Percentiles rank a stretch among this genome's conserved stretches.
phyloP scores from a whole-genome alignment of 2,329 filamentous ascomycete species.

The Pseudopyricularia cyperi region DNA sequence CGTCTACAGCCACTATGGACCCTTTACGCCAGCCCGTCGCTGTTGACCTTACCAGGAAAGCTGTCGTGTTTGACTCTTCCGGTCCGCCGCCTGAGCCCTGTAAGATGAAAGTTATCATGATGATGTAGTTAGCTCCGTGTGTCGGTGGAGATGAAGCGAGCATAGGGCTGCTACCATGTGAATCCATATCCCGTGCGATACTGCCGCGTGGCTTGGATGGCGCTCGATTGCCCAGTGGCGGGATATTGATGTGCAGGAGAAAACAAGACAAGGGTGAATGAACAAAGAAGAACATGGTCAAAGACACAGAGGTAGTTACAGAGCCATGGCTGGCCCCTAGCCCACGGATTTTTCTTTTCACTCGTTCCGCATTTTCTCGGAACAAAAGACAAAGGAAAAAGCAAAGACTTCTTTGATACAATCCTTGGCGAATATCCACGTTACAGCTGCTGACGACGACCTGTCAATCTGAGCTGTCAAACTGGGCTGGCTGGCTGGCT shows the following conservation, averaged over 20 bases:
- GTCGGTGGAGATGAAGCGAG: background rate
- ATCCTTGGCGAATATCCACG: background rate
- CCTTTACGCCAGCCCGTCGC: conserved; percentile 67
- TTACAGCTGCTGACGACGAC: too few relatives aligned
- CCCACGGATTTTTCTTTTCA: too few relatives aligned
- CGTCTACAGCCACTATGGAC: conserved; percentile 85
- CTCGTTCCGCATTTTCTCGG: too few relatives aligned
- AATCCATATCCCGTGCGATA: too few relatives aligned
- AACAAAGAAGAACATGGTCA: too few relatives aligned
- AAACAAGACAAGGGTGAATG: too few relatives aligned
- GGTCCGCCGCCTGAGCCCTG: conserved; percentile 86
- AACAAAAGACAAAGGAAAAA: conserved; percentile 3
- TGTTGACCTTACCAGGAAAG: conserved; percentile 74
- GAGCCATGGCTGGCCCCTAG: too few relatives aligned
- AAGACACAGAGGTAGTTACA: too few relatives aligned
- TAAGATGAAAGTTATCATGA: background rate
- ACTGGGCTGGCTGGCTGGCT: background rate
- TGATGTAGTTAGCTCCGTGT: background rate
- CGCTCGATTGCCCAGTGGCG: too few relatives aligned
- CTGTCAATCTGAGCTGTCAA: background rate
- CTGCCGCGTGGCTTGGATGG: too few relatives aligned
- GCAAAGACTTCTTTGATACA: background rate
- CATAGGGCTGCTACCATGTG: too few relatives aligned
- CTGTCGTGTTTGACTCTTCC: conserved; percentile 78
- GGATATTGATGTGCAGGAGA: too few relatives aligned